Conservation (phyloP, 495 filamentous ascomycete species). For the Talaromyces ruber region DNA sequence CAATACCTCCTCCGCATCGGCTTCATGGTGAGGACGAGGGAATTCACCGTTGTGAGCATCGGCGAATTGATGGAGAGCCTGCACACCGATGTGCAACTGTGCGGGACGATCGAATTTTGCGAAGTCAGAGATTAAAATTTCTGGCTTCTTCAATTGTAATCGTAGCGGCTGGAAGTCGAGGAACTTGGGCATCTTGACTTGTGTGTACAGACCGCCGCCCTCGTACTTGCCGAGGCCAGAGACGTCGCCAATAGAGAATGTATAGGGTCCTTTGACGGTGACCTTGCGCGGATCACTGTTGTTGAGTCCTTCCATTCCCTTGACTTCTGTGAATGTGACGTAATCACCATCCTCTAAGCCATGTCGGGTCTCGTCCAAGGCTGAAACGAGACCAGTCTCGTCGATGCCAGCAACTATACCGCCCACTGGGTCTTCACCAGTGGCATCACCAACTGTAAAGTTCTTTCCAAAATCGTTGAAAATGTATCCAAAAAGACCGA, state of each 20-base stretch:
- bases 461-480: constrained; percentile 97
- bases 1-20: constrained; percentile 71
- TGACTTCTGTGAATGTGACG: constrained; percentile 87
- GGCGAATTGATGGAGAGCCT: constrained; percentile 80
- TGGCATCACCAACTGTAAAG: constrained; percentile 82
- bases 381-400: constrained; percentile 82
- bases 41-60: constrained; percentile 58
- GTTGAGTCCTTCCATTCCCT: constrained; percentile 90
- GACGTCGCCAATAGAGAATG: constrained; percentile 94
- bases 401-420: constrained; percentile 90
- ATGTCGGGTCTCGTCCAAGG: constrained; percentile 90
- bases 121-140: constrained; percentile 86
- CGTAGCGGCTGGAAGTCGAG: constrained; percentile 79
- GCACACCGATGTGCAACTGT: constrained; percentile 87
- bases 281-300: constrained; percentile 75
- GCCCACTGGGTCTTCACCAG: constrained; percentile 76
- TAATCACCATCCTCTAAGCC: constrained; percentile 94
- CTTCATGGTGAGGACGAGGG: constrained; percentile 73
- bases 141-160: constrained; percentile 72
- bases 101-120: constrained; percentile 93
- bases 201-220: constrained; percentile 79
- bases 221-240: constrained; percentile 76
- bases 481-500: constrained; percentile 87
- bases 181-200: constrained; percentile 97
- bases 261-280: constrained; percentile 90